Evolutionary conservation across 768 basidiomycete genomes (phyloP), one percentile per base, ranked within the genome.

Genomic region (Trichaptum fuscoviolaceum): DNA sequence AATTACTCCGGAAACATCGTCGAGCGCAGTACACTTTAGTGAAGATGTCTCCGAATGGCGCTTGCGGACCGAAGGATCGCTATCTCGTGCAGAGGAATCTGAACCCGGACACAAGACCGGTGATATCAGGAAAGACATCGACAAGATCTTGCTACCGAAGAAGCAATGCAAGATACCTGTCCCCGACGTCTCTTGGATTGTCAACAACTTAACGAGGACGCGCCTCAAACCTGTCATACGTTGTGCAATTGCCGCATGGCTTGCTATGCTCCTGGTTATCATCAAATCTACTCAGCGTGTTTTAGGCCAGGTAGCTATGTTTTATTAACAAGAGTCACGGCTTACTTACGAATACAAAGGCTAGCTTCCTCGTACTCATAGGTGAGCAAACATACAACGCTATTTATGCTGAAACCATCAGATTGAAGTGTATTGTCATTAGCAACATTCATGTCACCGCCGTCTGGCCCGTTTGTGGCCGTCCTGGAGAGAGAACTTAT

Each of bases 401-500:
- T 30, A 30, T 30, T 2, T 30, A 30, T 30, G 30, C 30, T 34
- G 8, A 12, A 61, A 61, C 15, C 24, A 61, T 24, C 15, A 34
- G 8, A 25, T 17, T 61, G 8, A 25, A 2, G 15, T 4, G 15
- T 42, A 20, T 1, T 35, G 61, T 1, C 12, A 17, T 17, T 64
- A 90, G 90, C 84, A 2, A 77, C 86, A 0, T 84, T 91, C 68
- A 69, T 92, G 2, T 88, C 87, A 3, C 87, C 91, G 0, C 89
- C 91, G 0, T 77, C 72, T 25, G 89, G 89, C 64, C 87, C 89
- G 0, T 89, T 91, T 70, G 76, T 89, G 23, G 78, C 82, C 5
- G 87, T 88, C 3, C 71, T 90, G 18, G 90, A 91, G 71, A 85
- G 88, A 1, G 89, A 91, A 71, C 58, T 84, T 9, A 77, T 84